A percentile compares a stretch with the other conserved stretches of the same genome.
Conservation (phyloP, 495 filamentous ascomycete genomes). For the Bombardia bombarda region DNA sequence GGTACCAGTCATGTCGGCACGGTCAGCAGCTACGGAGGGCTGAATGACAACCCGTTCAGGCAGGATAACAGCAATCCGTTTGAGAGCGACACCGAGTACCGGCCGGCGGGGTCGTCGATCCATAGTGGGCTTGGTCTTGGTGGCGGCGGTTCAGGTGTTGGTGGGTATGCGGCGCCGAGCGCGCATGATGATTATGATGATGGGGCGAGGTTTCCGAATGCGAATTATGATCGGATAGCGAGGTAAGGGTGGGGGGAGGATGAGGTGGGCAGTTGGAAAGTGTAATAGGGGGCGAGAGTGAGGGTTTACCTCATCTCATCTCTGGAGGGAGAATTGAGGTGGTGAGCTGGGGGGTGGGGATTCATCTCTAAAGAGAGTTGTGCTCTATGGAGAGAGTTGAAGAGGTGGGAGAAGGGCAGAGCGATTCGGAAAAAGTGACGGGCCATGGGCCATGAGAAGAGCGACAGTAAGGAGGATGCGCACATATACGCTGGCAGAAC, state of each 20-base stretch:
- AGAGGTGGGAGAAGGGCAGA: no score
- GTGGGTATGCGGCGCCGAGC: conserved; percentile 29
- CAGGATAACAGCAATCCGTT: conserved; percentile 39
- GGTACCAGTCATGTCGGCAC: conserved; percentile 9
- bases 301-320: no score
- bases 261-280: no score
- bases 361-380: no score
- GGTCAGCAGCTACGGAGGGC: conserved; percentile 3
- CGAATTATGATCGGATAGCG: conserved; percentile 35
- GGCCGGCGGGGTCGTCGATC: conserved; percentile 19
- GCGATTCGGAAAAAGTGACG: no score
- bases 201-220: conserved; percentile 31
- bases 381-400: no score
- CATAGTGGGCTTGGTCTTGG: no score
- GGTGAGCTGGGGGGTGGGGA: no score
- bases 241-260: conserved; percentile 2
- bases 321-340: neutral
- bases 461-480: no score
- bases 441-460: no score
- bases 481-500: neutral
- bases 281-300: neutral
- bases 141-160: no score
- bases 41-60: conserved; percentile 23
- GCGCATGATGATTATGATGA: conserved; percentile 32
- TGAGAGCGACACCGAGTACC: conserved; percentile 31